Evolutionary conservation across 257 asterid genomes (phyloP).

Genomic region (Buddleja alternifolia): DNA sequence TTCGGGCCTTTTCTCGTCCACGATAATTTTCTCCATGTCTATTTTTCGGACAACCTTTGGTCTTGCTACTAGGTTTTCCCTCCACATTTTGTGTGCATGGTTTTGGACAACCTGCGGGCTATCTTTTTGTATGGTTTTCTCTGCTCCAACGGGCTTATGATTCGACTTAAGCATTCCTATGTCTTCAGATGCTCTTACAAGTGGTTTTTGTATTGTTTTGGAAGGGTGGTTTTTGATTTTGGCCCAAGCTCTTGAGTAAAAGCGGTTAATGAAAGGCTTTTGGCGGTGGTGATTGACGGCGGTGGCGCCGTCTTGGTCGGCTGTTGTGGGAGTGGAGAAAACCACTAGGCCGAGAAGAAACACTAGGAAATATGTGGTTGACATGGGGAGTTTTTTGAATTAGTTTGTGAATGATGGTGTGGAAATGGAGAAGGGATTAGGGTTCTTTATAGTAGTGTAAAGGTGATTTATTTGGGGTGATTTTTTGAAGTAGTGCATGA

Average conservation of each 20-base stretch:
- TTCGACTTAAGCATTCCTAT: not conserved
- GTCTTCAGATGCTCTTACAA: not conserved
- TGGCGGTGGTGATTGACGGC: not conserved
- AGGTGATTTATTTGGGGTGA: not conserved
- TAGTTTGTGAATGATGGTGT: not conserved
- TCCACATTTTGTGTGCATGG: not conserved
- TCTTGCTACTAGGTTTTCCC: not conserved
- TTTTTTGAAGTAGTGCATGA: not conserved
- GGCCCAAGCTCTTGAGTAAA: slow-evolving; percentile 10
- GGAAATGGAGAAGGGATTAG: not conserved
- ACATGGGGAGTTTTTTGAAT: not conserved
- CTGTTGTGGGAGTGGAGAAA: slow-evolving; percentile 2
- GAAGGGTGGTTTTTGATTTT: slow-evolving; percentile 13
- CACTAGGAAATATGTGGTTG: slow-evolving; percentile 14
- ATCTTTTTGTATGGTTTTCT: not conserved
- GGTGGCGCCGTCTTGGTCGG: not conserved
- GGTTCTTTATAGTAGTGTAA: slow-evolving; percentile 14
- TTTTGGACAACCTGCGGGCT: not conserved
- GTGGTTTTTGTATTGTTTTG: not conserved
- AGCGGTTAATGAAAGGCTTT: slow-evolving; percentile 3
- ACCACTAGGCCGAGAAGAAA: slow-evolving; percentile 20
- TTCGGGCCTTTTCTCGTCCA: too few species aligned
- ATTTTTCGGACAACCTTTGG: not conserved
- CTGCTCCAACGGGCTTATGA: not conserved
- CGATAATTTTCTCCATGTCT: not conserved